phyloP scores from a whole-genome alignment of 78 protist genomes.

The Dictyostelium citrinum region DNA sequence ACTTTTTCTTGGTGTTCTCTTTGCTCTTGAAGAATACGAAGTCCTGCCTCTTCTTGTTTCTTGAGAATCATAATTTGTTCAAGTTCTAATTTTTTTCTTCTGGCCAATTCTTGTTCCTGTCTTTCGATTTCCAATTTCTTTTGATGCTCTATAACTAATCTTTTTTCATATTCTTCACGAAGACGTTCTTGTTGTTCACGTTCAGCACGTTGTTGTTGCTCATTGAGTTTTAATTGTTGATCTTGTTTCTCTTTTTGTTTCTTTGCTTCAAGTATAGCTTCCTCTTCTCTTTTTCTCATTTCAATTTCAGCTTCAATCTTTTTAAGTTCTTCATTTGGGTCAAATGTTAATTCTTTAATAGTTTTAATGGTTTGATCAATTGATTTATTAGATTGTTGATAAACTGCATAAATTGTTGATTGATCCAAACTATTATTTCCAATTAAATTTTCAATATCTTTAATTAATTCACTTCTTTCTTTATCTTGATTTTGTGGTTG shows the following conservation, averaged over 20 bases:
- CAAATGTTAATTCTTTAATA: neutral
- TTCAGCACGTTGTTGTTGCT: neutral
- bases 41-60: neutral
- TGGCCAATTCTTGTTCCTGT: neutral
- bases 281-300: neutral
- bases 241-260: neutral
- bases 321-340: constrained; percentile 19
- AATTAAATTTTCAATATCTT: constrained; percentile 1
- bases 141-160: neutral
- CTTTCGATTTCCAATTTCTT: neutral
- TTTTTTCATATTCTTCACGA: neutral
- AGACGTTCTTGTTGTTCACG: neutral
- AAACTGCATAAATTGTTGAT: constrained; percentile 47
- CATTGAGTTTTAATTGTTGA: neutral
- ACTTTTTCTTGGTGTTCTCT: neutral
- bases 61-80: neutral
- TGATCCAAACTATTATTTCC: constrained; percentile 23
- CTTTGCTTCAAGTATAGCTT: neutral
- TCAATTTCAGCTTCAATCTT: neutral
- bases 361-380: constrained; percentile 16
- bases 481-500: neutral
- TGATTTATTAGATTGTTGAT: neutral
- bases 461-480: neutral
- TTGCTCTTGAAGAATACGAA: neutral
- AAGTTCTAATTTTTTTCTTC: neutral